A percentile compares a stretch with the other conserved stretches of the same genome.
phyloP scores from a whole-genome alignment of 1,284 basidiomycete genomes.

The Rhodotorula sp. region DNA sequence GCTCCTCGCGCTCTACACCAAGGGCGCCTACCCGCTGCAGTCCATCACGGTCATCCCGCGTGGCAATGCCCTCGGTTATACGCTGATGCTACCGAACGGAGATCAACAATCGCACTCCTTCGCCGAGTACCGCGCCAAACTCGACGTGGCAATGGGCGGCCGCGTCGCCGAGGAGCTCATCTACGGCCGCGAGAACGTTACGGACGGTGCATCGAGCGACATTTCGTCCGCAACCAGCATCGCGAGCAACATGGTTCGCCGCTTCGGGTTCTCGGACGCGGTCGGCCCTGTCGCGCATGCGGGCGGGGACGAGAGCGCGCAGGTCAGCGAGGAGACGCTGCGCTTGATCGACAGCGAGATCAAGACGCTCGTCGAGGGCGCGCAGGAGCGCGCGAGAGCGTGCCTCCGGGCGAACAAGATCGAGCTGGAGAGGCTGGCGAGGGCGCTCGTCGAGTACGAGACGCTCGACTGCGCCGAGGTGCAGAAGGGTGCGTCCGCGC shows the following conservation, averaged over 20 bases:
- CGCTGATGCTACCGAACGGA: conserved; percentile 79
- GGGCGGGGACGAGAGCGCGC: conserved; percentile 32
- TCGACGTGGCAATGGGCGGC: conserved; percentile 54
- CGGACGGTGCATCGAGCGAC: conserved; percentile 72
- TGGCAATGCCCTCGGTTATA: conserved; percentile 86
- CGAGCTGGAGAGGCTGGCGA: conserved; percentile 83
- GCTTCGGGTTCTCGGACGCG: conserved; percentile 72
- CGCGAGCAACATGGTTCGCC: conserved; percentile 84
- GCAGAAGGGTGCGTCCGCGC: conserved; percentile 59
- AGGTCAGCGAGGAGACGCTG: conserved; percentile 42
- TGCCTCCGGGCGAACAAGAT: conserved; percentile 71
- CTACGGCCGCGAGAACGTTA: conserved; percentile 82
- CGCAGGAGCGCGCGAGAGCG: conserved; percentile 68
- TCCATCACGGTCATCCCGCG: conserved; percentile 86
- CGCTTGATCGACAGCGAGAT: conserved; percentile 47
- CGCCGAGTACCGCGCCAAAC: conserved; percentile 42
- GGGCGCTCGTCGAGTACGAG: conserved; percentile 88
- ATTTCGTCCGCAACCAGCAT: conserved; percentile 74
- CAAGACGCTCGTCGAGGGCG: conserved; percentile 66
- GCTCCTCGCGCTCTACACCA: conserved; percentile 83
- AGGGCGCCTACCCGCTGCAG: conserved; percentile 90
- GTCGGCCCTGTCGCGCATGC: conserved; percentile 44
- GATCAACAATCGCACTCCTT: conserved; percentile 59
- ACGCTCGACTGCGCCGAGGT: conserved; percentile 87
- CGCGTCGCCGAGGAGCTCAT: conserved; percentile 90